Evolutionary conservation across 73 alveolate species (phyloP).

Genomic region (Effrenium voratum): DNA sequence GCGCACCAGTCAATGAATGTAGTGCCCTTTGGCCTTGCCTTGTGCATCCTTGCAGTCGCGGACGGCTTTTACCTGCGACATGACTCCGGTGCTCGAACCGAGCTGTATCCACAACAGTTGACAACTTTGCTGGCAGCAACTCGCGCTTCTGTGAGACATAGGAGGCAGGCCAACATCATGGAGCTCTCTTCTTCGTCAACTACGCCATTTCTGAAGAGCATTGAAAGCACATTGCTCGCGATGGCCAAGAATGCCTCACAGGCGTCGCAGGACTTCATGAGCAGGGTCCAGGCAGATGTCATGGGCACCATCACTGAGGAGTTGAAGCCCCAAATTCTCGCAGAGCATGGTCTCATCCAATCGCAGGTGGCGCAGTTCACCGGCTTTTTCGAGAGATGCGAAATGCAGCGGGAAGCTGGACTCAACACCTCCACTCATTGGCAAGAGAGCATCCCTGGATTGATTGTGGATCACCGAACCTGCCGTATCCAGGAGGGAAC

Average conservation of each 20-base stretch:
- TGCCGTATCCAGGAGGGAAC: conserved; percentile 53
- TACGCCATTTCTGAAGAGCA: conserved; percentile 18
- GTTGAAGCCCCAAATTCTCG: conserved; percentile 40
- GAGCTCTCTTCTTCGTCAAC: background rate
- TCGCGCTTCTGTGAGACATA: background rate
- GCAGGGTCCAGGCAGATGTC: conserved; percentile 32
- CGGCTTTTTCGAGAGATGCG: conserved; percentile 29
- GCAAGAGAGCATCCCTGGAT: conserved; percentile 35
- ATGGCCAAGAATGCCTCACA: conserved; percentile 58
- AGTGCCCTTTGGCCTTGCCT: conserved; percentile 14
- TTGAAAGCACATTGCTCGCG: conserved; percentile 22
- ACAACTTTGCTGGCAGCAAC: conserved; percentile 43
- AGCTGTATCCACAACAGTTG: conserved; percentile 29
- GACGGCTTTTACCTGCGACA: conserved; percentile 47
- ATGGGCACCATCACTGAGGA: background rate
- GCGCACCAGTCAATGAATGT: conserved; percentile 58
- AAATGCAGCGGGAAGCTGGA: conserved; percentile 36
- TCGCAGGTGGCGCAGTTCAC: conserved; percentile 53
- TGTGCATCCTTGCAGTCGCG: background rate
- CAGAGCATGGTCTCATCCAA: conserved; percentile 61
- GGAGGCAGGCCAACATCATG: background rate
- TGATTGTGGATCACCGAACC: conserved; percentile 53
- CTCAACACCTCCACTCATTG: conserved; percentile 1
- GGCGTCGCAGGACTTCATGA: conserved; percentile 7
- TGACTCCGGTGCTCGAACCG: background rate